Evolutionary conservation across 345 rosid genomes (phyloP).

Genomic region (Salix purpurea): DNA sequence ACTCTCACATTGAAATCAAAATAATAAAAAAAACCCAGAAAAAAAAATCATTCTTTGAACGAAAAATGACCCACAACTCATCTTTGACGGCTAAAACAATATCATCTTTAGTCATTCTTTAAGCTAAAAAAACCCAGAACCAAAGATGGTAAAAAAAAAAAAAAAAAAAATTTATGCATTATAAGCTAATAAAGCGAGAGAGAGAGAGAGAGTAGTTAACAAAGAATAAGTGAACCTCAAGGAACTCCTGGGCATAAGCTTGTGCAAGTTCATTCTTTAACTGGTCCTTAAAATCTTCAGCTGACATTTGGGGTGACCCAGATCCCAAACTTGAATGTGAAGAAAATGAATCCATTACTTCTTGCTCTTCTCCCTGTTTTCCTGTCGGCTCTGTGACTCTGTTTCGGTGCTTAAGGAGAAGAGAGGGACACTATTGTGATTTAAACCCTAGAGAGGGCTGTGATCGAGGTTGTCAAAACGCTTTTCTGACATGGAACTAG

Average conservation of each 20-base stretch:
- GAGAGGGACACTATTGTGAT: neutral
- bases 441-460: neutral
- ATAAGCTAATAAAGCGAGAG: no score
- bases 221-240: slow-evolving; percentile 42
- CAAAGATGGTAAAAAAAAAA: neutral
- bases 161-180: neutral
- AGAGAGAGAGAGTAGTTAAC: neutral
- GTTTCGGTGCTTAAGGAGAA: neutral
- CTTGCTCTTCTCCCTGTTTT: neutral
- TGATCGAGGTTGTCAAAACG: neutral
- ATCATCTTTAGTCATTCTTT: neutral
- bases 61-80: neutral
- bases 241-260: slow-evolving; percentile 75
- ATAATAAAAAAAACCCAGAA: neutral
- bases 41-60: neutral
- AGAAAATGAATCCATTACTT: slow-evolving; percentile 67
- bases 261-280: slow-evolving; percentile 65
- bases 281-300: slow-evolving; percentile 62
- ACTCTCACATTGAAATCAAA: neutral
- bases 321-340: slow-evolving; percentile 41
- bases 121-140: neutral
- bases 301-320: slow-evolving; percentile 41
- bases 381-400: neutral
- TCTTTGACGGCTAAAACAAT: neutral
- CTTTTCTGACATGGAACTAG: no score